These are phyloP conservation scores for Deinandra increscens DNA, from an alignment of 129 eudicot species.

Conservation along the genomic window DNA sequence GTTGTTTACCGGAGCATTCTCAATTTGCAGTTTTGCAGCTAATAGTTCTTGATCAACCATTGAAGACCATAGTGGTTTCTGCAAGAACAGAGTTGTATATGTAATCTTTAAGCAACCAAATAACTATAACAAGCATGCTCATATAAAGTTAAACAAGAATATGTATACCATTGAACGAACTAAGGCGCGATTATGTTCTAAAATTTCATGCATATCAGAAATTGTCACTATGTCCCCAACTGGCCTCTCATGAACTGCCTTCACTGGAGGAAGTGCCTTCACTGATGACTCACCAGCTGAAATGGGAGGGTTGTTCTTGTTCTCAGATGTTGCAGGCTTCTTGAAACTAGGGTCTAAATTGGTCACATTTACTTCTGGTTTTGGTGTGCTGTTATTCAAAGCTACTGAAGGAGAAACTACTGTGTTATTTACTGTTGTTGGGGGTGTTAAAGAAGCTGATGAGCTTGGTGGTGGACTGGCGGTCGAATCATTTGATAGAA, in stretches of 20 bases:
- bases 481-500: constrained; percentile 14
- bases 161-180: constrained; percentile 49
- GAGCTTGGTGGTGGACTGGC: constrained; percentile 28
- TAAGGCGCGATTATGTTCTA: constrained; percentile 44
- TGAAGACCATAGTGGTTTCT: constrained; percentile 69
- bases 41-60: constrained; percentile 61
- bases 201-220: constrained; percentile 50
- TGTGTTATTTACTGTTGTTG: constrained; percentile 3
- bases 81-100: neutral
- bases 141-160: neutral
- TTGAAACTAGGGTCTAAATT: constrained; percentile 8
- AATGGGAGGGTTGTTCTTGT: constrained; percentile 1
- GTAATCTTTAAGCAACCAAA: neutral
- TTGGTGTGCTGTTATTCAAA: constrained; percentile 23
- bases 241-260: constrained; percentile 24
- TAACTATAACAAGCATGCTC: neutral
- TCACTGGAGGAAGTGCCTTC: constrained; percentile 24
- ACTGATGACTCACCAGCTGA: constrained; percentile 19
- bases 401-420: constrained; percentile 22
- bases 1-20: constrained; percentile 37
- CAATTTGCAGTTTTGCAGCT: constrained; percentile 55
- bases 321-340: constrained; percentile 18
- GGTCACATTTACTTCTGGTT: neutral
- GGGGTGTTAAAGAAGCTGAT: constrained; percentile 26
- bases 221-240: constrained; percentile 44